phyloP scores from a whole-genome alignment of 345 rosid genomes.

The sweet orange (Citrus sinensis) region DNA sequence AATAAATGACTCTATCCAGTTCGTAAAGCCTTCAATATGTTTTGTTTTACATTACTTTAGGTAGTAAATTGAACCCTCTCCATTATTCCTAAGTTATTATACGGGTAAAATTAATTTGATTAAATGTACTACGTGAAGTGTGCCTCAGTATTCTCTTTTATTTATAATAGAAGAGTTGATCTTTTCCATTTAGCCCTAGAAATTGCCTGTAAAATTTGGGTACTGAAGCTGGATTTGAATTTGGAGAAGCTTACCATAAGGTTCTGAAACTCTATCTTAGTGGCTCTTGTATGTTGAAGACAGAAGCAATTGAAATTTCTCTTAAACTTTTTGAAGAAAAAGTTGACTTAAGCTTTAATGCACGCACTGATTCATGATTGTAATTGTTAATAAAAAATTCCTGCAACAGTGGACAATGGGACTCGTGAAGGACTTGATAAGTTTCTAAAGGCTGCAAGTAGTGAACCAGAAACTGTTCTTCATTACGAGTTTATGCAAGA shows the following conservation, averaged over 20 bases:
- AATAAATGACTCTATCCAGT: conserved; percentile 14
- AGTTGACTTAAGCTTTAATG: neutral
- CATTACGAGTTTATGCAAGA: conserved; percentile 99
- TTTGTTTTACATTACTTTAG: neutral
- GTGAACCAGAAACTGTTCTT: conserved; percentile 89
- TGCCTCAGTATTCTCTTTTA: neutral
- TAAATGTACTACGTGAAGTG: neutral
- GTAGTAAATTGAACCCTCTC: neutral
- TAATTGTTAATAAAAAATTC: conserved; percentile 15
- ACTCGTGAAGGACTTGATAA: conserved; percentile 94
- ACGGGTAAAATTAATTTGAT: neutral
- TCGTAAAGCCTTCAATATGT: neutral
- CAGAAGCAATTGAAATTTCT: neutral
- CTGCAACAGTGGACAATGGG: conserved; percentile 85
- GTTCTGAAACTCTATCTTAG: neutral
- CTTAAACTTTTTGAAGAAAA: neutral
- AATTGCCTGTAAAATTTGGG: neutral
- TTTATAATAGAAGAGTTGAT: neutral
- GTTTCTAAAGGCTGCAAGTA: conserved; percentile 87
- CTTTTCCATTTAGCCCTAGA: neutral
- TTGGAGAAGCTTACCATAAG: neutral
- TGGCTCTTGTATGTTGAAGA: neutral
- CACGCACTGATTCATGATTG: neutral
- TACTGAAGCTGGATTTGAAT: neutral
- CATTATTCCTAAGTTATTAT: neutral